These are phyloP conservation scores for Citeromyces siamensis DNA, from an alignment of 1,139 yeast genomes.

Conservation along the genomic window DNA sequence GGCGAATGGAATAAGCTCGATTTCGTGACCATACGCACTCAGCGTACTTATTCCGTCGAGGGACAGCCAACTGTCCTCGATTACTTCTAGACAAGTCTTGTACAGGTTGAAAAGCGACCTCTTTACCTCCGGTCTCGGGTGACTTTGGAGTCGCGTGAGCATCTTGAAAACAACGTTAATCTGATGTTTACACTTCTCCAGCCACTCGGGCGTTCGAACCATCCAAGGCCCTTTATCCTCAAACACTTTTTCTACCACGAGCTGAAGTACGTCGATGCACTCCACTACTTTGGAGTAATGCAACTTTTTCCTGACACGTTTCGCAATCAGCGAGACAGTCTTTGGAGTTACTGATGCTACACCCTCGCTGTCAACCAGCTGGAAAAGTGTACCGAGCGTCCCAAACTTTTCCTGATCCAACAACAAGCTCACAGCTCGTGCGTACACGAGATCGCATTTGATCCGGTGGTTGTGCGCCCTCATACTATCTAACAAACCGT, in stretches of 20 bases:
- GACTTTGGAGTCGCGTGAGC: slow-evolving; percentile 16
- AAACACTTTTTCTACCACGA: slow-evolving; percentile 24
- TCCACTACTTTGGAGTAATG: slow-evolving; percentile 27
- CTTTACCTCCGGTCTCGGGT: neutral
- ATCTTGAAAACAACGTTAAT: slow-evolving; percentile 29
- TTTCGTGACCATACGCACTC: neutral
- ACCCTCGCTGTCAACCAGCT: slow-evolving; percentile 28
- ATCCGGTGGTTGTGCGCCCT: no score
- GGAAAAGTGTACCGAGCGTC: no score
- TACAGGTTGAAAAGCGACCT: slow-evolving; percentile 1
- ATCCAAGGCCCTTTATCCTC: slow-evolving; percentile 24
- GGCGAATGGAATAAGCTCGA: neutral
- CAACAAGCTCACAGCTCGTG: no score
- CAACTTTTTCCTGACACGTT: slow-evolving; percentile 23
- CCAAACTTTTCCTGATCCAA: no score
- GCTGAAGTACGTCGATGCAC: slow-evolving; percentile 20
- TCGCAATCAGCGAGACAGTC: slow-evolving; percentile 34
- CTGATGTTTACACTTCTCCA: slow-evolving; percentile 50
- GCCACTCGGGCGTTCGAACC: slow-evolving; percentile 44
- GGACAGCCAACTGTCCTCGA: slow-evolving; percentile 13
- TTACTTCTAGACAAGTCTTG: no score
- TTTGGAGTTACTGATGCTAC: slow-evolving; percentile 46
- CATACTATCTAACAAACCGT: no score
- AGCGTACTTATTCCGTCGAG: slow-evolving; percentile 8
- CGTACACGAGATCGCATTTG: no score